Conservation (phyloP, 2,329 filamentous ascomycete species). For the Cytospora mali region DNA sequence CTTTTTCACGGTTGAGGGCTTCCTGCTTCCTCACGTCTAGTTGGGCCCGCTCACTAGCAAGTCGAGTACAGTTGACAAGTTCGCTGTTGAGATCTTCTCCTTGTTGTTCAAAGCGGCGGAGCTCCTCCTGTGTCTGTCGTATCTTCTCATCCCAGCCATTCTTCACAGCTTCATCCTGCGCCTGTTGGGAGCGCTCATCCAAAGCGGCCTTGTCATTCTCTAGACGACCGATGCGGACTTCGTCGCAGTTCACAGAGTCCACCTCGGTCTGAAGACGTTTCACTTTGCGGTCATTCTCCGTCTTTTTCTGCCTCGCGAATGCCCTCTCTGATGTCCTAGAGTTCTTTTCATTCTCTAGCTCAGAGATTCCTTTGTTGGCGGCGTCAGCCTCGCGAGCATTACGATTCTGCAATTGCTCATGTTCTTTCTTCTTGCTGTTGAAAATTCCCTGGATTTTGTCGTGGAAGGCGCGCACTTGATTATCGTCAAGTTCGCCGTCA, state of each 20-base stretch:
- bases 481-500: constrained; percentile 75
- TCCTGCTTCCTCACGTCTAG: constrained; percentile 84
- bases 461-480: constrained; percentile 74
- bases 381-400: constrained; percentile 73
- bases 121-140: constrained; percentile 63
- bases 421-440: constrained; percentile 74
- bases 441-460: constrained; percentile 74
- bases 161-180: constrained; percentile 63
- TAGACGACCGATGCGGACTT: constrained; percentile 78
- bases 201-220: constrained; percentile 74
- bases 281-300: constrained; percentile 71
- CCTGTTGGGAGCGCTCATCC: constrained; percentile 61
- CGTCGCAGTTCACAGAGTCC: constrained; percentile 77
- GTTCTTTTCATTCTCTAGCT: constrained; percentile 74
- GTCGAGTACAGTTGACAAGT: constrained; percentile 77
- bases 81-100: constrained; percentile 76
- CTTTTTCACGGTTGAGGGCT: constrained; percentile 70
- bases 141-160: constrained; percentile 73
- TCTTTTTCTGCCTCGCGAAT: constrained; percentile 72
- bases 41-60: constrained; percentile 80
- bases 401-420: constrained; percentile 75
- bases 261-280: constrained; percentile 67
- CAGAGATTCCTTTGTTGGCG: constrained; percentile 71
- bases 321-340: constrained; percentile 74
- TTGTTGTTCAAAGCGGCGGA: constrained; percentile 71